A percentile compares a stretch with the other conserved stretches of the same genome.
Evolutionary conservation across 2,329 filamentous ascomycete species (phyloP).

Genomic region (Colletotrichum scovillei): DNA sequence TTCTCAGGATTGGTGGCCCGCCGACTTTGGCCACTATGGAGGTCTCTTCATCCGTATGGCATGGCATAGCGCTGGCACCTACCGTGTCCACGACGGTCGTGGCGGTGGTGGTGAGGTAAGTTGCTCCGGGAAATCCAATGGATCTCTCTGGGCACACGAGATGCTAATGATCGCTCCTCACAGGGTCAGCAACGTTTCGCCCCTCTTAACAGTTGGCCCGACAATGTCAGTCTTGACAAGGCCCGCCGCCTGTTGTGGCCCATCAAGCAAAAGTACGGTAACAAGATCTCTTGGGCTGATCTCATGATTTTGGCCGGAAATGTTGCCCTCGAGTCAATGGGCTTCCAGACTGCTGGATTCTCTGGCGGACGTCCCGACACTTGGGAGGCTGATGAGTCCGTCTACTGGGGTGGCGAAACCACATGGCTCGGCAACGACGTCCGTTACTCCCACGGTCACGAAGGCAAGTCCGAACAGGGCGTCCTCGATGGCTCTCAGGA

Average conservation of each 20-base stretch:
- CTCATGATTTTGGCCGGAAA: slow-evolving; percentile 78
- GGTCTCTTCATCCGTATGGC: slow-evolving; percentile 84
- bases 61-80: slow-evolving; percentile 84
- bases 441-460: slow-evolving; percentile 64
- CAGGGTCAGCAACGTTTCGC: slow-evolving; percentile 81
- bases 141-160: not conserved
- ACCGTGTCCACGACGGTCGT: slow-evolving; percentile 79
- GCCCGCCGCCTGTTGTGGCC: slow-evolving; percentile 80
- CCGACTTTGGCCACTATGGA: slow-evolving; percentile 84
- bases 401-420: slow-evolving; percentile 81
- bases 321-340: slow-evolving; percentile 82
- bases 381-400: slow-evolving; percentile 80
- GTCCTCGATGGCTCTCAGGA: slow-evolving; percentile 46
- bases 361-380: slow-evolving; percentile 78
- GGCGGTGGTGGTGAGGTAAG: slow-evolving; percentile 72
- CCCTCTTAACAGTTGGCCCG: slow-evolving; percentile 84
- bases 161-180: not conserved
- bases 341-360: slow-evolving; percentile 79
- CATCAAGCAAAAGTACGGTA: slow-evolving; percentile 87
- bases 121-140: not conserved
- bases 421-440: slow-evolving; percentile 81
- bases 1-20: slow-evolving; percentile 84
- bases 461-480: slow-evolving; percentile 50
- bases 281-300: slow-evolving; percentile 86
- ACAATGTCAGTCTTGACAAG: slow-evolving; percentile 84